phyloP scores from a whole-genome alignment of 257 asterid species.

The Osmanthus fragrans region DNA sequence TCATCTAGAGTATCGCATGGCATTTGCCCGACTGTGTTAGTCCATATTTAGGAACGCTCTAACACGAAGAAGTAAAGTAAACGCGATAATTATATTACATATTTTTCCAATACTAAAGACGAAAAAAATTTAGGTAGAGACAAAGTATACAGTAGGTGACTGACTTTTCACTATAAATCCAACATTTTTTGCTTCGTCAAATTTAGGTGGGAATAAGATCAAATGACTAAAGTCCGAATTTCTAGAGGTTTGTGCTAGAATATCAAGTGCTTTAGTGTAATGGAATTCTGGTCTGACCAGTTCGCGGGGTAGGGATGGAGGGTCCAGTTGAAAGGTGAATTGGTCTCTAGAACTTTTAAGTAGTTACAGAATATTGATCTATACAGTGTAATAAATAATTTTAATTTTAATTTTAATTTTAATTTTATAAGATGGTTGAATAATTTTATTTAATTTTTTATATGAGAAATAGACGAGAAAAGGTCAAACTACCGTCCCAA shows the following conservation, averaged over 20 bases:
- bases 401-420: no score
- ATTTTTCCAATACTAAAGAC: neutral
- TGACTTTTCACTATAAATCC: slow-evolving; percentile 51
- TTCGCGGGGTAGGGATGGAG: neutral
- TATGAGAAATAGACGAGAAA: neutral
- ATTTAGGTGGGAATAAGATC: slow-evolving; percentile 71
- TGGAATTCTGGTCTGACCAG: neutral
- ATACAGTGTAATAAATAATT: neutral
- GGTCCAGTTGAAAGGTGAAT: neutral
- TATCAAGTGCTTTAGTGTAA: neutral
- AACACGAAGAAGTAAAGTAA: neutral
- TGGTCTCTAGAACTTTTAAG: neutral
- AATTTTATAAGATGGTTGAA: neutral
- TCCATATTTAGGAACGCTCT: neutral
- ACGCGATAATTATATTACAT: neutral
- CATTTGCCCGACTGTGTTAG: slow-evolving; percentile 25
- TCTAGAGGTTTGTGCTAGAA: neutral
- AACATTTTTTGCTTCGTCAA: slow-evolving; percentile 51
- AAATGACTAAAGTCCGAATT: slow-evolving; percentile 22
- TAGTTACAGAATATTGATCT: no score
- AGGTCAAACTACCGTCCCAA: neutral
- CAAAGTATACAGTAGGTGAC: slow-evolving; percentile 75
- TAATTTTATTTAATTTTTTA: neutral
- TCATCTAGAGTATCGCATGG: slow-evolving; percentile 28
- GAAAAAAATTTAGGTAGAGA: slow-evolving; percentile 14